A percentile compares a stretch with the other conserved stretches of the same genome.
Conservation (phyloP, 345 rosid species). For the Cochlearia excelsa region DNA sequence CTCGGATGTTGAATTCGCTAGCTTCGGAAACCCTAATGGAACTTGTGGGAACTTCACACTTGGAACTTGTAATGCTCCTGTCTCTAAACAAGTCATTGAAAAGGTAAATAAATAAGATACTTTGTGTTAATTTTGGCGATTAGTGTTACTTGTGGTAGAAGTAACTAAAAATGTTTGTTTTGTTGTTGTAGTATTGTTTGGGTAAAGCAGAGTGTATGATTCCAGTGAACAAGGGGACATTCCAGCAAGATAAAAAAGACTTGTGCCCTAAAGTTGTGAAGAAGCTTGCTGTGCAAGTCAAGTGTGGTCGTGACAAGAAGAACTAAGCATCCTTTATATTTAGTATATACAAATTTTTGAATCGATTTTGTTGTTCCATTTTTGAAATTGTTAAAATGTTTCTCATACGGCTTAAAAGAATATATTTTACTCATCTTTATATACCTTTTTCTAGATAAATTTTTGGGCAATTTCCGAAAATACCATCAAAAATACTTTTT, state of each 20-base stretch:
- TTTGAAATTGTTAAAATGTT: too few relatives aligned
- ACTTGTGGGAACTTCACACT: slow-evolving; percentile 51
- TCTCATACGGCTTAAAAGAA: too few relatives aligned
- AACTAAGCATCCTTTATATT: too few relatives aligned
- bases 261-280: slow-evolving; percentile 27
- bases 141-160: slow-evolving; percentile 4
- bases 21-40: slow-evolving; percentile 76
- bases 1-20: slow-evolving; percentile 65
- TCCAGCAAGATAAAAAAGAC: slow-evolving; percentile 33
- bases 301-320: slow-evolving; percentile 34
- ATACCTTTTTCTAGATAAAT: too few relatives aligned
- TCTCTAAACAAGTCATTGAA: slow-evolving; percentile 55
- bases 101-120: slow-evolving; percentile 37
- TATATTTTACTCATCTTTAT: too few relatives aligned
- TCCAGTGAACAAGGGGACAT: slow-evolving; percentile 48
- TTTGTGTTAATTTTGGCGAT: neutral
- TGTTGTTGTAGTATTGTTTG: slow-evolving; percentile 51
- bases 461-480: too few relatives aligned
- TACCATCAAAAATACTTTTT: too few relatives aligned
- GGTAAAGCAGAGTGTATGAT: slow-evolving; percentile 54
- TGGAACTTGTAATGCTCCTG: slow-evolving; percentile 57
- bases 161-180: neutral
- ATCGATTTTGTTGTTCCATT: too few relatives aligned
- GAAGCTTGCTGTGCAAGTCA: slow-evolving; percentile 37
- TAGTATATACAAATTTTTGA: too few relatives aligned